A percentile compares a stretch with the other conserved stretches of the same genome.
phyloP scores from a whole-genome alignment of 2,329 filamentous ascomycete genomes.

The Colletotrichum sidae region DNA sequence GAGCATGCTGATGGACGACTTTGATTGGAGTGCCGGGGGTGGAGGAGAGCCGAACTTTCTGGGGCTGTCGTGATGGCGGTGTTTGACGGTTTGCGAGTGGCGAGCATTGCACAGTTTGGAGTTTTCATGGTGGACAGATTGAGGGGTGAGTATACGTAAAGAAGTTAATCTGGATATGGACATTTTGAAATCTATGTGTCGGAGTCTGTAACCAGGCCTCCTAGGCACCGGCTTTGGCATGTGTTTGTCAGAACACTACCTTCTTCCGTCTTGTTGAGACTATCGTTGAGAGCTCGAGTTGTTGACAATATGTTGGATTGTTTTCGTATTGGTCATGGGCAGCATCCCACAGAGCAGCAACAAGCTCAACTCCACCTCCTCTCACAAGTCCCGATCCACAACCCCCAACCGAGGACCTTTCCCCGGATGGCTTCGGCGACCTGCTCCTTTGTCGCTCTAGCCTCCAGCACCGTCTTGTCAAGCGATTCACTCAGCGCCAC shows the following conservation, averaged over 20 bases:
- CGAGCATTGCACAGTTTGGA: too few relatives aligned
- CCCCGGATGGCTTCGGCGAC: slow-evolving; percentile 56
- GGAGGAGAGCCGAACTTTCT: slow-evolving; percentile 34
- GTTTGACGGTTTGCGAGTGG: background rate
- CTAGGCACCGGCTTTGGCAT: too few relatives aligned
- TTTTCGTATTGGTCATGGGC: too few relatives aligned
- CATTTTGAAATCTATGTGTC: too few relatives aligned
- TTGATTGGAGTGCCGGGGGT: slow-evolving; percentile 53
- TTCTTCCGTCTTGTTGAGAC: too few relatives aligned
- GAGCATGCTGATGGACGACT: slow-evolving; percentile 63
- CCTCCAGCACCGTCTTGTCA: slow-evolving; percentile 49
- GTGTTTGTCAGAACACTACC: too few relatives aligned
- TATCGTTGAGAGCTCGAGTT: too few relatives aligned
- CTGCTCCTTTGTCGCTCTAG: slow-evolving; percentile 55
- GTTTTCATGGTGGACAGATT: too few relatives aligned
- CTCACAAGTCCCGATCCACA: slow-evolving; percentile 60
- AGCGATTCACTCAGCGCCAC: slow-evolving; percentile 59
- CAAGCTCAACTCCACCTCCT: slow-evolving; percentile 46
- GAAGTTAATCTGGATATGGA: too few relatives aligned
- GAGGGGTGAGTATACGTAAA: too few relatives aligned
- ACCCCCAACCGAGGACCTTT: slow-evolving; percentile 62
- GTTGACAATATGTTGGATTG: too few relatives aligned
- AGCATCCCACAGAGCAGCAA: background rate
- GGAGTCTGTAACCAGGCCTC: too few relatives aligned
- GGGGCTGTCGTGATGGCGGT: slow-evolving; percentile 22